Conservation (phyloP, 208 protist species). For the Crithidia thermophila region DNA sequence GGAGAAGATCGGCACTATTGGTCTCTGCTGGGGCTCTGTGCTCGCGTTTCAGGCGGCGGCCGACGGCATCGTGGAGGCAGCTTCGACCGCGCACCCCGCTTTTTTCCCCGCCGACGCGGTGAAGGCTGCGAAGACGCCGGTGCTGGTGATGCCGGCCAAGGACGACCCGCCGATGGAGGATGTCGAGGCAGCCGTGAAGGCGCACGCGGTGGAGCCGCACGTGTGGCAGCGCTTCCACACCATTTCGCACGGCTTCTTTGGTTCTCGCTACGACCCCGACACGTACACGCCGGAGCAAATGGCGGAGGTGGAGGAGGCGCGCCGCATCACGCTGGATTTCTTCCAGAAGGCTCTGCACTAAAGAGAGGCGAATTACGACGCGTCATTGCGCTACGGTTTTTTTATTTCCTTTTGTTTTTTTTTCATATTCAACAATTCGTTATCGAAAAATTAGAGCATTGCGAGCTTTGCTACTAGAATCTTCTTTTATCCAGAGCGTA, state of each 20-base stretch:
- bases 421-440: too few species aligned
- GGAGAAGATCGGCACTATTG: slow-evolving; percentile 39
- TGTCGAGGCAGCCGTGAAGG: slow-evolving; percentile 40
- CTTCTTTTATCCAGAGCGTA: too few species aligned
- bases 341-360: slow-evolving; percentile 39
- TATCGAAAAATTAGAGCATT: too few species aligned
- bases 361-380: too few species aligned
- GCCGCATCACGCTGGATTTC: slow-evolving; percentile 30
- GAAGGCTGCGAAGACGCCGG: slow-evolving; percentile 27
- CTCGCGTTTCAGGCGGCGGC: slow-evolving; percentile 30
- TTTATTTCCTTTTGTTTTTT: too few species aligned
- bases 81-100: slow-evolving; percentile 42
- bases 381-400: too few species aligned
- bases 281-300: slow-evolving; percentile 32
- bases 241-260: slow-evolving; percentile 59
- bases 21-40: slow-evolving; percentile 61
- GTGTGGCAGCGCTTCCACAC: slow-evolving; percentile 47
- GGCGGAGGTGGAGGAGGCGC: slow-evolving; percentile 34
- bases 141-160: slow-evolving; percentile 56
- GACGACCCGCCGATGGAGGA: slow-evolving; percentile 45
- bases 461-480: too few species aligned
- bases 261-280: slow-evolving; percentile 43
- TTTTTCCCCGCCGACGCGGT: slow-evolving; percentile 27
- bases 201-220: slow-evolving; percentile 20
- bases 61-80: slow-evolving; percentile 35